Conservation (phyloP, 2,329 filamentous ascomycete genomes). For the Aspergillus sp. region DNA sequence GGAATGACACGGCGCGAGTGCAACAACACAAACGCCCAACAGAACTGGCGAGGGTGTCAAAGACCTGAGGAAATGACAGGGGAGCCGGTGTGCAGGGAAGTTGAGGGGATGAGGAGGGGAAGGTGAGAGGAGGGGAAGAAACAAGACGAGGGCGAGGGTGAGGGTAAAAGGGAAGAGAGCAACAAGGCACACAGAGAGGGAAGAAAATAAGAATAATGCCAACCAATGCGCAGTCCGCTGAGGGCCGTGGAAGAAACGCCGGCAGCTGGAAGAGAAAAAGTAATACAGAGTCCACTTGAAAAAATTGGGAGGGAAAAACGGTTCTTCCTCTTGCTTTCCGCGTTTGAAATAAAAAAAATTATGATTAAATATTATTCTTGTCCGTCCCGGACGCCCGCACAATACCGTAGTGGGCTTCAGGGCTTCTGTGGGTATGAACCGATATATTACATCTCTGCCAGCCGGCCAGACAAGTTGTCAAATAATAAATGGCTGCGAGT, state of each 20-base stretch:
- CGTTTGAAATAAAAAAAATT: constrained; percentile 7
- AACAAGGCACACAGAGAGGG: constrained; percentile 14
- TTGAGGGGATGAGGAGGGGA: constrained; percentile 24
- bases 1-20: constrained; percentile 22
- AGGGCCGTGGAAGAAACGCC: constrained; percentile 19
- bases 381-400: constrained; percentile 23
- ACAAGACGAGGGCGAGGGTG: constrained; percentile 17
- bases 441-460: constrained; percentile 10
- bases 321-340: constrained; percentile 13
- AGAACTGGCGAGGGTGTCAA: constrained; percentile 11
- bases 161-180: constrained; percentile 14
- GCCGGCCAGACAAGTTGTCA: not conserved
- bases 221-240: constrained; percentile 13
- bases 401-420: constrained; percentile 20
- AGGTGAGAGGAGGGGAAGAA: constrained; percentile 13
- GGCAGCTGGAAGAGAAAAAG: constrained; percentile 16
- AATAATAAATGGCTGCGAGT: not conserved
- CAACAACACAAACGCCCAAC: constrained; percentile 23
- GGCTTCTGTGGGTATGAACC: constrained; percentile 29
- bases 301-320: constrained; percentile 15
- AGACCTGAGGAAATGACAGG: constrained; percentile 18
- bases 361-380: not conserved
- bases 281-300: constrained; percentile 17
- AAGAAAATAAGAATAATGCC: constrained; percentile 18
- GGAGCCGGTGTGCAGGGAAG: constrained; percentile 19